Base-by-base conservation (phyloP, 768 basidiomycete species). In the Amanita rubescens region DNA sequence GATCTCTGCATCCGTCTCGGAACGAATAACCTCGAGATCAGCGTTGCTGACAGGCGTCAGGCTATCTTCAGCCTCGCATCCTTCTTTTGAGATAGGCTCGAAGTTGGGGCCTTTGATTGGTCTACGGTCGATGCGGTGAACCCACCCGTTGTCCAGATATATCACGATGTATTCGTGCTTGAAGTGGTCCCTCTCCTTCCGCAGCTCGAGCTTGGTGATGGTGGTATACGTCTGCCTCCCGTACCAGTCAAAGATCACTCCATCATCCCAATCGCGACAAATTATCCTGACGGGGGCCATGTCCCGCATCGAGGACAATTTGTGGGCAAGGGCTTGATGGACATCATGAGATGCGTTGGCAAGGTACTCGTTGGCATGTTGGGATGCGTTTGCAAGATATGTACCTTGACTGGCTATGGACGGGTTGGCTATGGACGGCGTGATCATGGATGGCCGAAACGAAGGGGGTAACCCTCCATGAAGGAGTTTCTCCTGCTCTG, bases 1-100 rank as follows among this genome's bases (percentile, higher is more conserved):
- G n/a, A 49, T 34, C 49, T 37, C 33, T 1, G 33, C 37, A 25
- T 49, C 35, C 15, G 49, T 38, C 15, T 39, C 24, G 19, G 49
- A 49, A 19, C 8, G 20, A 34, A 49, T 38, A 4, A 34, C 14
- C 11, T 3, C 33, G n/a, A 49, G 49, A 22, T 49, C 35, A 5
- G 0, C 22, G 10, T 25, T 22, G 8, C 17, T 39, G 22, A 49
- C 8, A 7, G 25, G 22, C 20, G 37, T 35, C 12, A 49, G 9
- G 14, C 49, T 49, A 34, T 49, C 49, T 12, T 49, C 49, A 12
- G 44, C 44, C 14, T 45, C 44, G n/a, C 44, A 45, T 15, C 44
- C 44, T 1, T 45, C 30, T 32, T 14, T 25, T 4, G 17, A 30
- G n/a, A 30, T 15, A 3, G 30, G 3, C n/a, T 45, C 44, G 8